Evolutionary conservation across 1,139 yeast genomes (phyloP), one percentile per base, ranked within the genome.

Genomic region (Pichia sp.): DNA sequence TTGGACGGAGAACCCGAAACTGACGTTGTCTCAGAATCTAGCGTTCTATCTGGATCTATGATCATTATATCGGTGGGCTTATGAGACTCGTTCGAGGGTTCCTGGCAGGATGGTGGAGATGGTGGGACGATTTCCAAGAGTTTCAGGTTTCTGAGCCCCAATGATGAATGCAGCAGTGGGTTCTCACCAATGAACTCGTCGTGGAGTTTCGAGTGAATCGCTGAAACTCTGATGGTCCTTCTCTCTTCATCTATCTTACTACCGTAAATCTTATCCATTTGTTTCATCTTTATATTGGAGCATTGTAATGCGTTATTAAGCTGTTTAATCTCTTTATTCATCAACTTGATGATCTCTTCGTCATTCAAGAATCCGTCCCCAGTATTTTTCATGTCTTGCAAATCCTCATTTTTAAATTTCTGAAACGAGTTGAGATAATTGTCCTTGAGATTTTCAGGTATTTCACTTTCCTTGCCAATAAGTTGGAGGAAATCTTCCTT

Each of bases 291-390:
- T 16, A 37, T 33, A 29, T 52, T 48, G 17, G 51, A 28, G 27
- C 39, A 42, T n/a, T 15, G 12, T 18, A 52, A 41, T 19, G 50
- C 41, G 8, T 38, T 24, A 30, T 41, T 44, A 29, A 55, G 38
- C 9, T 26, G 23, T 30, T 40, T 45, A 6, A 54, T 50, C 32
- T 54, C 59, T 15, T 43, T 39, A 27, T 55, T 47, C 24, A 50
- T 45, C 22, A 53, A 19, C 11, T 46, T 46, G 25, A 53, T 42
- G 16, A 54, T 30, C n/a, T 54, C 50, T 22, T 48, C 50, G 32
- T 51, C 49, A 1, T 51, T 41, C 12, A 51, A 37, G 27, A 40
- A 37, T 2, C 51, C 27, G 7, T 14, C 16, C 14, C 16, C 16
- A 9, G 27, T 3, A 25, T n/a, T 25, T 14, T 15, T 14, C 11